Evolutionary conservation across 345 rosid genomes (phyloP).

Genomic region (Murraya paniculata): DNA sequence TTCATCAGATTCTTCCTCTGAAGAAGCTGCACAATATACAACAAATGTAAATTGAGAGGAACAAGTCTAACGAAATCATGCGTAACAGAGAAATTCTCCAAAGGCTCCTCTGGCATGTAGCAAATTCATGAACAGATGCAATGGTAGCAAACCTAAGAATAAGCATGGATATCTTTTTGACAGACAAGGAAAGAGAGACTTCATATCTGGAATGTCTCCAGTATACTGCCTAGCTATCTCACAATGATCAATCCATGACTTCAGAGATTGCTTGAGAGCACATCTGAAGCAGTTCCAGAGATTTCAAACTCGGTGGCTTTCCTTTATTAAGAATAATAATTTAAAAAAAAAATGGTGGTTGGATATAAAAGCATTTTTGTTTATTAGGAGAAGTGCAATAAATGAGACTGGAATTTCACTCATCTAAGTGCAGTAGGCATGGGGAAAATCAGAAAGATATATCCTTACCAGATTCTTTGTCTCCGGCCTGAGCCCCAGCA

Average conservation of each 20-base stretch:
- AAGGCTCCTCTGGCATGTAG: neutral
- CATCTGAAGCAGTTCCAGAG: neutral
- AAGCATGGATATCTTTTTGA: neutral
- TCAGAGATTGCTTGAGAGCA: neutral
- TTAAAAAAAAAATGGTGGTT: neutral
- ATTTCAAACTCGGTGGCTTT: neutral
- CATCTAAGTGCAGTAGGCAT: neutral
- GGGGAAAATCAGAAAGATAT: neutral
- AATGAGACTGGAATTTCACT: neutral
- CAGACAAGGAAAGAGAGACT: neutral
- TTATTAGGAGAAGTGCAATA: neutral
- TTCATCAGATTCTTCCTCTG: constrained; percentile 58
- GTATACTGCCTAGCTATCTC: neutral
- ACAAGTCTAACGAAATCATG: neutral
- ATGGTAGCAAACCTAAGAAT: neutral
- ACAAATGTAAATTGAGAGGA: neutral
- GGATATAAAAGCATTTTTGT: neutral
- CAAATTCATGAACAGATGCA: neutral
- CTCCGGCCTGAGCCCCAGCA: constrained; percentile 90
- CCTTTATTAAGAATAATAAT: neutral
- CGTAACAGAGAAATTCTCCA: neutral
- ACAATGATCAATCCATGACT: neutral
- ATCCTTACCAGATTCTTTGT: constrained; percentile 47
- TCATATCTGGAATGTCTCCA: neutral
- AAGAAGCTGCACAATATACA: constrained; percentile 36